Evolutionary conservation across 805 yeast genomes (phyloP).

Genomic region (Starmerella vaccinii): DNA sequence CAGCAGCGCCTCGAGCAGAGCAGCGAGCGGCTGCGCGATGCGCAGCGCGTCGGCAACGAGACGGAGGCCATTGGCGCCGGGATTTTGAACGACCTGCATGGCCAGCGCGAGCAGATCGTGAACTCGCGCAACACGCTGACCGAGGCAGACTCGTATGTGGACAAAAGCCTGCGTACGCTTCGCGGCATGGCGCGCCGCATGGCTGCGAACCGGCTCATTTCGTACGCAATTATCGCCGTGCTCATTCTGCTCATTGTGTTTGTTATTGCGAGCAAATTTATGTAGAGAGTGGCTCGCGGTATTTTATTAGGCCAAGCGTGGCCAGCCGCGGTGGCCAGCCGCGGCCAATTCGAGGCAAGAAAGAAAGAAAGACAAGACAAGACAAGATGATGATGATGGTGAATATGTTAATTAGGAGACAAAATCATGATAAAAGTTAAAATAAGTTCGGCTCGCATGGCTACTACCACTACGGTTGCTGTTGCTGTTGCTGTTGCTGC

Average conservation of each 20-base stretch:
- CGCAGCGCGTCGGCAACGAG: slow-evolving; percentile 82
- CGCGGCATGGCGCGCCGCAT: slow-evolving; percentile 84
- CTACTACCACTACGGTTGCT: too few species aligned
- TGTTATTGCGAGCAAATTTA: slow-evolving; percentile 74
- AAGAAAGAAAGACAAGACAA: background rate
- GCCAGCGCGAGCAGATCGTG: slow-evolving; percentile 85
- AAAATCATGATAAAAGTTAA: too few species aligned
- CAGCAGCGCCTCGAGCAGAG: slow-evolving; percentile 74
- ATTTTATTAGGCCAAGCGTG: too few species aligned
- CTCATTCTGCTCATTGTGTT: slow-evolving; percentile 69
- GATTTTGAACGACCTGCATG: slow-evolving; percentile 74
- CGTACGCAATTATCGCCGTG: slow-evolving; percentile 84
- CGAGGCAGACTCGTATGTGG: slow-evolving; percentile 90
- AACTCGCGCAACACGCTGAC: slow-evolving; percentile 76
- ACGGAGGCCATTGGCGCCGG: slow-evolving; percentile 88
- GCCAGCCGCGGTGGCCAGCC: too few species aligned
- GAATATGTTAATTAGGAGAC: background rate
- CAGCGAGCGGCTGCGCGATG: slow-evolving; percentile 71
- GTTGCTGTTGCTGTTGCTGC: too few species aligned
- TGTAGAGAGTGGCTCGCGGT: too few species aligned
- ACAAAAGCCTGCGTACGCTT: slow-evolving; percentile 74
- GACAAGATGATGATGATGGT: background rate
- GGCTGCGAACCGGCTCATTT: slow-evolving; percentile 81
- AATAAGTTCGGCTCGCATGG: too few species aligned
- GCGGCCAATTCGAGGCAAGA: too few species aligned